Conservation (phyloP, 768 basidiomycete genomes). For the Roridomyces roridus region DNA sequence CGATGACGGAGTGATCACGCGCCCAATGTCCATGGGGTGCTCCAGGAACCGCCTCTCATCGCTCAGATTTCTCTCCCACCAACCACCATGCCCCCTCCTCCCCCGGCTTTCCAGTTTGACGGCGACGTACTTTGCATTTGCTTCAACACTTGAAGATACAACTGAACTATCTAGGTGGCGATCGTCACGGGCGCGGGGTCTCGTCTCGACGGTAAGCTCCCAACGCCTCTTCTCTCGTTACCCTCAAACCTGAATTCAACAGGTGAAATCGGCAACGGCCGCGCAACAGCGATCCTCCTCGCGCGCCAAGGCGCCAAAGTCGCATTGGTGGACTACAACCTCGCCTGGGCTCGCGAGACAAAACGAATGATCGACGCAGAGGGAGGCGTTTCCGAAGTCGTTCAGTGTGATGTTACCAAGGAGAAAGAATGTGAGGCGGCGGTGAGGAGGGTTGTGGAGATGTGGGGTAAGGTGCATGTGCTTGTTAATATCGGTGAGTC, state of each 20-base stretch:
- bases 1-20: too few relatives aligned
- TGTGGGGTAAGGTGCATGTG: slow-evolving; percentile 48
- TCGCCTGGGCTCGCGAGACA: slow-evolving; percentile 43
- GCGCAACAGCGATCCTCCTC: slow-evolving; percentile 47
- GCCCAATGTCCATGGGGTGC: too few relatives aligned
- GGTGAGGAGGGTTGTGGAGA: slow-evolving; percentile 40
- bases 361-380: slow-evolving; percentile 45
- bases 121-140: slow-evolving; percentile 2
- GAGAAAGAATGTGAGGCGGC: slow-evolving; percentile 40
- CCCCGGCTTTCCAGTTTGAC: slow-evolving; percentile 22
- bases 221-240: not conserved
- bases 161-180: slow-evolving; percentile 33
- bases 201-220: slow-evolving; percentile 32
- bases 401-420: slow-evolving; percentile 44
- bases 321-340: slow-evolving; percentile 43
- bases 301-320: slow-evolving; percentile 47
- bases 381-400: slow-evolving; percentile 39
- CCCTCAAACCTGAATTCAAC: too few relatives aligned
- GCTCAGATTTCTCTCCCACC: too few relatives aligned
- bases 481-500: slow-evolving; percentile 39
- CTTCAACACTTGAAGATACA: not conserved
- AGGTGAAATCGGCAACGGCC: slow-evolving; percentile 45
- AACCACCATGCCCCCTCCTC: slow-evolving; percentile 41
- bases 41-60: too few relatives aligned
- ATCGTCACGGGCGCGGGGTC: slow-evolving; percentile 52